Percentiles rank a stretch among this genome's conserved stretches.
Conservation (phyloP, 768 basidiomycete species). For the Rhizopogon sp. region DNA sequence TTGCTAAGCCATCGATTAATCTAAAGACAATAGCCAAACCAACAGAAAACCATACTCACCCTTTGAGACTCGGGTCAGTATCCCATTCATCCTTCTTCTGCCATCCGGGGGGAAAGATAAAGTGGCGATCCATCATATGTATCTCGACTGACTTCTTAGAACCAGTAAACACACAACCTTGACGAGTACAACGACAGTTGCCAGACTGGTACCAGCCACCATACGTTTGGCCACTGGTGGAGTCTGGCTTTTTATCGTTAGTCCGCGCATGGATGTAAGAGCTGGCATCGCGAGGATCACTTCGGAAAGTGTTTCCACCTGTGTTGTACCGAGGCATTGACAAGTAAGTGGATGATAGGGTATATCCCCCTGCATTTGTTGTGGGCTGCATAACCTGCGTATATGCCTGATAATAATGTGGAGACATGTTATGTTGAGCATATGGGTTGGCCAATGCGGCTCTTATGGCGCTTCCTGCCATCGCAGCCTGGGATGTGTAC, state of each 20-base stretch:
- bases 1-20: conserved; percentile 40
- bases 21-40: neutral
- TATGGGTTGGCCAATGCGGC: conserved; percentile 20
- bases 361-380: conserved; percentile 31
- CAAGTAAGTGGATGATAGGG: conserved; percentile 33
- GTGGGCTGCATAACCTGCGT: conserved; percentile 26
- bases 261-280: neutral
- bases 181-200: conserved; percentile 51
- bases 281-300: conserved; percentile 1
- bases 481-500: neutral
- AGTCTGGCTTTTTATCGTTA: conserved; percentile 6
- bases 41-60: conserved; percentile 36
- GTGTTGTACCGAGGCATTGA: conserved; percentile 8
- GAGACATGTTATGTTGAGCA: conserved; percentile 30
- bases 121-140: conserved; percentile 89
- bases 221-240: conserved; percentile 14
- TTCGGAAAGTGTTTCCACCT: neutral
- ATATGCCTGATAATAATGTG: conserved; percentile 57
- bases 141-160: conserved; percentile 66
- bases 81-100: conserved; percentile 67
- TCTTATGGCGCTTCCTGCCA: conserved; percentile 14
- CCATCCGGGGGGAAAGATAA: conserved; percentile 77
- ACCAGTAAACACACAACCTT: conserved; percentile 63
- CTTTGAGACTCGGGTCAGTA: conserved; percentile 76
- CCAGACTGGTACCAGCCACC: conserved; percentile 63